phyloP scores from a whole-genome alignment of 1,139 yeast genomes.

The Nakaseomyces kungkrabaensis region DNA sequence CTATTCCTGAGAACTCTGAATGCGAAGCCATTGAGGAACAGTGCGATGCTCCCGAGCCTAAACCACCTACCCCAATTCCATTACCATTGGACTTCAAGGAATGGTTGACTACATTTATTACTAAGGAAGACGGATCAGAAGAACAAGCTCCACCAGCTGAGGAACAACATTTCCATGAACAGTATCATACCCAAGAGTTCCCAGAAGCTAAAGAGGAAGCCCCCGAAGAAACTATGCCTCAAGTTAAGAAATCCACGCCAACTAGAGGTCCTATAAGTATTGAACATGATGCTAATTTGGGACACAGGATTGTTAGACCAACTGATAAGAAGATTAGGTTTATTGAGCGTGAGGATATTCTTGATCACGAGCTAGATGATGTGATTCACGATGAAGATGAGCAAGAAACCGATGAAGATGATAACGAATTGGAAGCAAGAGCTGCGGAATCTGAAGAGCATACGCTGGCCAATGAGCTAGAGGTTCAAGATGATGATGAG shows the following conservation, averaged over 20 bases:
- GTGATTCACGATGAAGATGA: not conserved
- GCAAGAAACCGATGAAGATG: not conserved
- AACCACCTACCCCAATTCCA: conserved; percentile 9
- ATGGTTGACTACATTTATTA: conserved; percentile 16
- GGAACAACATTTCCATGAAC: not conserved
- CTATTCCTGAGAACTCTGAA: conserved; percentile 2
- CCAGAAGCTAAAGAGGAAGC: not conserved
- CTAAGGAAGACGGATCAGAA: conserved; percentile 7
- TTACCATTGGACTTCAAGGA: conserved; percentile 12
- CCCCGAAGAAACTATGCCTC: not conserved
- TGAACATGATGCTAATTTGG: not conserved
- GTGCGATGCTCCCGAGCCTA: not conserved
- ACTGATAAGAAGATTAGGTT: not conserved
- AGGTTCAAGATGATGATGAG: not conserved
- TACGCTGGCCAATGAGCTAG: not conserved
- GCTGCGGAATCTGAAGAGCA: not conserved
- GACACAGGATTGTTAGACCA: not conserved
- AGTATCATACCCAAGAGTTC: not conserved
- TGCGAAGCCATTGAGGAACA: not conserved
- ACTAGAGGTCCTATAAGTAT: not conserved
- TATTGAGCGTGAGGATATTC: not conserved
- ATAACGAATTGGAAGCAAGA: not conserved
- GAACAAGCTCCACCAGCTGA: not conserved
- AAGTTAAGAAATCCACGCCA: not conserved
- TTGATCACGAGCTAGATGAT: conserved; percentile 1